These are phyloP conservation scores for Leccinum rimulosum DNA, from an alignment of 768 basidiomycete genomes.

Conservation along the genomic window DNA sequence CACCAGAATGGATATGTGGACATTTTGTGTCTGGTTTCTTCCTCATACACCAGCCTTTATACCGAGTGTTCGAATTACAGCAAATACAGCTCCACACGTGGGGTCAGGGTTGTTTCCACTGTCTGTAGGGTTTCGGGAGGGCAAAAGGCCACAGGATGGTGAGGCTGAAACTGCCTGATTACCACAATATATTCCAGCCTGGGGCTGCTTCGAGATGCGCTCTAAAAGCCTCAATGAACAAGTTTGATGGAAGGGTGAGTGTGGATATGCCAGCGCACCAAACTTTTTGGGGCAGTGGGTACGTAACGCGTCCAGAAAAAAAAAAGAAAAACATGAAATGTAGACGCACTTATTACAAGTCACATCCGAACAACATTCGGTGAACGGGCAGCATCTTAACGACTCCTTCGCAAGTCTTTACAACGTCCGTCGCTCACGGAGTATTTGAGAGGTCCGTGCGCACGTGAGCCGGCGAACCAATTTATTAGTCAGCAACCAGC, in stretches of 20 bases:
- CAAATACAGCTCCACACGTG: slow-evolving; percentile 13
- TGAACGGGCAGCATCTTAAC: slow-evolving; percentile 5
- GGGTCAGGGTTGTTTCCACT: background rate
- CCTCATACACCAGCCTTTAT: slow-evolving; percentile 18
- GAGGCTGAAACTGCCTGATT: slow-evolving; percentile 2
- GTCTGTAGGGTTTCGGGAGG: slow-evolving; percentile 1
- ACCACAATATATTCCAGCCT: slow-evolving; percentile 5
- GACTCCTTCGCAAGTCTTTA: background rate
- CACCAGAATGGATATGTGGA: slow-evolving; percentile 34
- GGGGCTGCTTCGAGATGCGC: background rate
- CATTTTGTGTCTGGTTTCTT: slow-evolving; percentile 18
- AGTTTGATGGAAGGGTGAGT: background rate
- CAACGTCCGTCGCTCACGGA: background rate
- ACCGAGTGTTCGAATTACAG: slow-evolving; percentile 4
- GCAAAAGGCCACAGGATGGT: slow-evolving; percentile 21
- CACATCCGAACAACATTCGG: slow-evolving; percentile 3
- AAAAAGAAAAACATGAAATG: background rate
- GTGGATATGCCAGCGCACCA: background rate
- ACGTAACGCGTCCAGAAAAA: slow-evolving; percentile 10
- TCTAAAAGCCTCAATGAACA: slow-evolving; percentile 6
- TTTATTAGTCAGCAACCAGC: slow-evolving; percentile 27
- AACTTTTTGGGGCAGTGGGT: slow-evolving; percentile 4
- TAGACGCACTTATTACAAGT: slow-evolving; percentile 3
- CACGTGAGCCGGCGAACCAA: slow-evolving; percentile 9
- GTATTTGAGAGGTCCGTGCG: slow-evolving; percentile 26